Evolutionary conservation across 2,329 filamentous ascomycete genomes (phyloP).

Genomic region (Fusarium sp.): DNA sequence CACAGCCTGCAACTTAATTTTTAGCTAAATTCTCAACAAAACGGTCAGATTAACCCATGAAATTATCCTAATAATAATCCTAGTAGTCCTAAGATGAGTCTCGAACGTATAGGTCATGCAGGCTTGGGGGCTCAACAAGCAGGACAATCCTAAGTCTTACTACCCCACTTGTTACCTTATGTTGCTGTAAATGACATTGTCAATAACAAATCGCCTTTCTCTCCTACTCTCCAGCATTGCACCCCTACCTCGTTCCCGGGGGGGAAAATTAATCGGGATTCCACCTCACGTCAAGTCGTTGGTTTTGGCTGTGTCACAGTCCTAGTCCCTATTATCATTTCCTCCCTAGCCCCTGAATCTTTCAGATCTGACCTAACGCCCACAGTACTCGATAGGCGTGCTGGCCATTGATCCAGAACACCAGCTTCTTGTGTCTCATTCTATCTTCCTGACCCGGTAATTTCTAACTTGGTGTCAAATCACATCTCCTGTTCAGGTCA

Average conservation of each 20-base stretch:
- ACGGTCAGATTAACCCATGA: not conserved
- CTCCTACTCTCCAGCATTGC: not conserved
- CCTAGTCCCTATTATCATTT: too few relatives aligned
- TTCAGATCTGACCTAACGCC: conserved; percentile 3
- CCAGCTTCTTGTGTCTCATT: conserved; percentile 13
- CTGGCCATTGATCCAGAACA: conserved; percentile 8
- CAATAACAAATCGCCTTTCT: not conserved
- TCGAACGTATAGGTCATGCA: not conserved
- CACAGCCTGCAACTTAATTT: not conserved
- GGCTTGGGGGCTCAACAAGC: too few relatives aligned
- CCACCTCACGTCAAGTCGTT: too few relatives aligned
- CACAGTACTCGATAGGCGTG: conserved; percentile 1
- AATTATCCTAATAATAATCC: not conserved
- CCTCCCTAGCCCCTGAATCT: not conserved
- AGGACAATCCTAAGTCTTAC: not conserved
- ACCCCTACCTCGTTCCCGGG: not conserved
- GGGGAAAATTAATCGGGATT: too few relatives aligned
- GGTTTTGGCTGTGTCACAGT: too few relatives aligned
- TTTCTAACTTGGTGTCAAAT: not conserved
- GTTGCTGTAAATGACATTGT: conserved; percentile 12
- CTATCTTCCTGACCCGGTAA: conserved; percentile 2
- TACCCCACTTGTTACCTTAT: conserved; percentile 14
- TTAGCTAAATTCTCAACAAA: conserved; percentile 2
- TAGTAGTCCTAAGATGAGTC: not conserved
- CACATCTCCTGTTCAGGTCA: not conserved